phyloP scores from a whole-genome alignment of 257 asterid species.

The Gentiana straminea region DNA sequence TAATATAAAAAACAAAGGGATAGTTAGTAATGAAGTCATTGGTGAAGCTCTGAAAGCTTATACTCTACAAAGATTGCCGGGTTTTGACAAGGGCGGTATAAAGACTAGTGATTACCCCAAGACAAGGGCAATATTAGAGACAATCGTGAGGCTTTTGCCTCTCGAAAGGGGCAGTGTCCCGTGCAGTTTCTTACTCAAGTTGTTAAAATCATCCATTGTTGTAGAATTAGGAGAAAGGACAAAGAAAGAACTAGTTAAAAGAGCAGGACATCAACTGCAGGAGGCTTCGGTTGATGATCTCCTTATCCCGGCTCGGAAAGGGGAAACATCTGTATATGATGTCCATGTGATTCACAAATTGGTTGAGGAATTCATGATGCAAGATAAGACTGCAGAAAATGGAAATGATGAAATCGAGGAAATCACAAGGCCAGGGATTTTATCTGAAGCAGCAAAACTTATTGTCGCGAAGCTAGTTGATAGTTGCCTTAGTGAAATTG shows the following conservation, averaged over 20 bases:
- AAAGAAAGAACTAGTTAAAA: slow-evolving; percentile 45
- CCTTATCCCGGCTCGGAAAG: slow-evolving; percentile 45
- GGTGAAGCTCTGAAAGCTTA: slow-evolving; percentile 94
- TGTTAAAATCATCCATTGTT: slow-evolving; percentile 62
- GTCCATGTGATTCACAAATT: slow-evolving; percentile 47
- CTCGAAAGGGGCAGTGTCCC: slow-evolving; percentile 63
- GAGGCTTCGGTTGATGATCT: slow-evolving; percentile 79
- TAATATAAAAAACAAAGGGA: slow-evolving; percentile 38
- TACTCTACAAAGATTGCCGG: slow-evolving; percentile 58
- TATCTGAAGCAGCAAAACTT: slow-evolving; percentile 91
- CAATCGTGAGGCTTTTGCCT: slow-evolving; percentile 69
- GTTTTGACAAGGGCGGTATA: slow-evolving; percentile 47
- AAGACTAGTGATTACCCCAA: slow-evolving; percentile 39
- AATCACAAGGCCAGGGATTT: slow-evolving; percentile 59
- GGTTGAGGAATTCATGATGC: slow-evolving; percentile 49
- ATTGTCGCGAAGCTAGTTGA: slow-evolving; percentile 90
- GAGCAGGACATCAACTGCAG: slow-evolving; percentile 83
- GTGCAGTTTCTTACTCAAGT: slow-evolving; percentile 72
- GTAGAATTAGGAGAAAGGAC: slow-evolving; percentile 50
- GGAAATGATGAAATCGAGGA: slow-evolving; percentile 51
- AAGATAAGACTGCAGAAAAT: slow-evolving; percentile 33
- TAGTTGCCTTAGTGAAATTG: slow-evolving; percentile 73
- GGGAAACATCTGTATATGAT: slow-evolving; percentile 45
- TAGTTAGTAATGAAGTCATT: slow-evolving; percentile 50
- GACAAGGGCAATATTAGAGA: slow-evolving; percentile 45